Base-by-base conservation (phyloP, 768 basidiomycete genomes). In the Candolleomyces efflorescens region DNA sequence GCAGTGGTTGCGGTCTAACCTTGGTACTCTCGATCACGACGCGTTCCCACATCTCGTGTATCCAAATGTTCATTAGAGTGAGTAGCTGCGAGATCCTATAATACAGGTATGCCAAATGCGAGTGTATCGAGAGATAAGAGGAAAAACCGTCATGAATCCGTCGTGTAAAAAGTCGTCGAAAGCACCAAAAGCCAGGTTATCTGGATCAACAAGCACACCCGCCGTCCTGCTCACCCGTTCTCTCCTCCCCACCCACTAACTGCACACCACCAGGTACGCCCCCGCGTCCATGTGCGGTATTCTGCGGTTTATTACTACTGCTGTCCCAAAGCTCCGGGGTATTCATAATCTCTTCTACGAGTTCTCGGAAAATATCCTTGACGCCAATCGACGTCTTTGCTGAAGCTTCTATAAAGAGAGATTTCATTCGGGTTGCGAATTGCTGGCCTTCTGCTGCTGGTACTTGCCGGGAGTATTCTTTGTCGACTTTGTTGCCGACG, bases 401-500 rank as follows among this genome's bases (percentile, higher is more conserved):
- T 0, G 89, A 92, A 0, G 92, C 87, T 74, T 98, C 96, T 44
- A 98, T 76, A 72, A 98, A 98, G 46, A 94, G 75, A 18, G 87
- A 90, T 17, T 83, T 82, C 81, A 93, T 92, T 32, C 90, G 82
- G 23, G 76, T 75, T 0, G 96, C 96, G 63, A 96, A 98, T 1
- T 80, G 79, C 58, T 84, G 74, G 0, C 86, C 96, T 67, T 98
- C 94, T 0, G 81, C 72, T 5, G 83, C 85, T 0, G 90, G 70
- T 3, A 99, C 95, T 68, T 94, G 89, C 3, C 96, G 83, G 10
- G 91, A 92, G 73, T 89, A 91, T 67, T 97, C 95, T 81, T 95
- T 96, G 78, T 98, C 94, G 17, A 96, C 76, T 73, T 98, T 99
- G 74, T 90, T 90, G 27, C 92, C 96, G 2, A 99, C 94, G 20